phyloP scores from a whole-genome alignment of 2,329 filamentous ascomycete genomes.

The Ilyonectria robusta region DNA sequence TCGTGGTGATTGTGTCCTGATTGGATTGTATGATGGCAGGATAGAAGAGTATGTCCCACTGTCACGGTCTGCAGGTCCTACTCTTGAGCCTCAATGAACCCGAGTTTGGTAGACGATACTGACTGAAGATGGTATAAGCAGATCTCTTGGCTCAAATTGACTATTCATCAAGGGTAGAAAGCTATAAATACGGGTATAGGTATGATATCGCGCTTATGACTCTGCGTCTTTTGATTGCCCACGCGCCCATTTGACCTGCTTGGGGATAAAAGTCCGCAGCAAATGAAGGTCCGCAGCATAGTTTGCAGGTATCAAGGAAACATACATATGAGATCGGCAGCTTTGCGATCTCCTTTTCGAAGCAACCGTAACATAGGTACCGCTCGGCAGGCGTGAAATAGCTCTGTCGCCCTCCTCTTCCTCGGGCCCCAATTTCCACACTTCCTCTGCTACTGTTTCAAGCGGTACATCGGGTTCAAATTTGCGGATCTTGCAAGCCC shows the following conservation, averaged over 20 bases:
- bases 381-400: constrained; percentile 15
- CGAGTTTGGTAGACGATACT: no score
- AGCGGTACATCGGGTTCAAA: constrained; percentile 10
- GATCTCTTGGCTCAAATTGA: no score
- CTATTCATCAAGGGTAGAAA: no score
- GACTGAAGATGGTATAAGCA: no score
- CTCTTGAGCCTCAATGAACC: background rate
- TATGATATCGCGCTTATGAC: no score
- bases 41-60: background rate
- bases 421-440: constrained; percentile 3
- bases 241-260: background rate
- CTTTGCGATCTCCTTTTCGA: constrained; percentile 22
- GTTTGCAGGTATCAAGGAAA: constrained; percentile 20
- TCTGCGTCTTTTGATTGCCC: no score
- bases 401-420: constrained; percentile 20
- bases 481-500: constrained; percentile 23
- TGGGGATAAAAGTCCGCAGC: background rate
- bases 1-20: constrained; percentile 27
- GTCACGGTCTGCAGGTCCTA: background rate
- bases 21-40: no score
- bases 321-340: constrained; percentile 8
- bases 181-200: no score
- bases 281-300: background rate
- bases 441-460: constrained; percentile 3
- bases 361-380: constrained; percentile 19